Evolutionary conservation across 2,329 filamentous ascomycete genomes (phyloP), one percentile per base, ranked within the genome.

Genomic region (Drechslerella stenobrocha): DNA sequence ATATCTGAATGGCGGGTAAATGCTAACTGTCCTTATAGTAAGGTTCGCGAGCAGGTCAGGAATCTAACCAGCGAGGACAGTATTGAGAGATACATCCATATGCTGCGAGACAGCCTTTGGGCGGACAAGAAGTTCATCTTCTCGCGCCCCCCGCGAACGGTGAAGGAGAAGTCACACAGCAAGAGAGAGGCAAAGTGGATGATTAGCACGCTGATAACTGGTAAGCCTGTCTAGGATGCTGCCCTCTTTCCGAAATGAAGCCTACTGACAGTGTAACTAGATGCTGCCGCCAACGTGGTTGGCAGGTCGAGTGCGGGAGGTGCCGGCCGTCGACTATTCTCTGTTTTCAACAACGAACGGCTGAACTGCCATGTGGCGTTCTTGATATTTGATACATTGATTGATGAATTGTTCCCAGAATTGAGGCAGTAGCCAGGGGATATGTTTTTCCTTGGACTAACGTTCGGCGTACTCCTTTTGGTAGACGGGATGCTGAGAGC

Each of bases 221-320:
- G 70, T 71, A 52, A 11, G 37, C 22, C 15, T 11, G 7, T 28
- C 18, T 9, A 8, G 35, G 9, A 5, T 24, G 30, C 22, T 18
- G 30, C 9, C n/a, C n/a, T 22, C 59, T 23, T 30, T 35, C 52
- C 6, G 26, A 46, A 28, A 28, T n/a, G 30, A 28, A 51, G 50
- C 22, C 53, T 63, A n/a, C 34, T 55, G 52, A 60, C 20, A n/a
- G 4, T 20, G 30, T 9, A 11, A n/a, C 20, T 50, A 1, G 93
- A 98, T 76, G 75, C 98, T 59, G 92, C 89, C 6, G 90, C 87
- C 5, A 96, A 88, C 77, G 95, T 98, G 4, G 95, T 98, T 13
- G 93, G 93, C 2, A 83, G 90, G 73, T 83, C 87, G 42, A 98
- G 98, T 78, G 93, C 95, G 13, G 88, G 95, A 75, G 87, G 87